A percentile compares a stretch with the other conserved stretches of the same genome.
These are phyloP conservation scores for Thraustotheca clavata DNA, from an alignment of 352 stramenopile genomes.

Conservation along the genomic window DNA sequence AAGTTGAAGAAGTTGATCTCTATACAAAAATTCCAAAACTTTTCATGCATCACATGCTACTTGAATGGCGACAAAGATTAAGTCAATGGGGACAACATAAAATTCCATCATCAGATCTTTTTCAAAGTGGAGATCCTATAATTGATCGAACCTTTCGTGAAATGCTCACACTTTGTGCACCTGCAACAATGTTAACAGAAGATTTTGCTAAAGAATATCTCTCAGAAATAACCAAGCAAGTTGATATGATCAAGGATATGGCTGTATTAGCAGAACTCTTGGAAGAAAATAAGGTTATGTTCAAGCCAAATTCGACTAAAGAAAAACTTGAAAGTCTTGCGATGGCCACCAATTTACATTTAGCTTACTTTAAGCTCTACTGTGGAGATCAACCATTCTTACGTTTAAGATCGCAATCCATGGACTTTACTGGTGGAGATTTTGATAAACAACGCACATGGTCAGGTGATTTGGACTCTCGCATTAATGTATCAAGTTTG, in stretches of 20 bases:
- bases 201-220: conserved; percentile 13
- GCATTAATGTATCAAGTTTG: background rate
- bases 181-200: background rate
- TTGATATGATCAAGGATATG: conserved; percentile 12
- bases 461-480: background rate
- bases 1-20: conserved; percentile 9
- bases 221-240: conserved; percentile 2
- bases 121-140: conserved; percentile 7
- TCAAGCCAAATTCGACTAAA: conserved; percentile 79
- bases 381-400: conserved; percentile 6
- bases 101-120: background rate
- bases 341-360: conserved; percentile 76
- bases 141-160: conserved; percentile 5
- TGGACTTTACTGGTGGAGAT: conserved; percentile 12
- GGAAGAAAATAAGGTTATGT: conserved; percentile 62
- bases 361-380: conserved; percentile 76
- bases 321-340: conserved; percentile 70
- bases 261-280: conserved; percentile 11
- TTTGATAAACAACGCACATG: conserved; percentile 4
- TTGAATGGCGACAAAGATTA: conserved; percentile 1
- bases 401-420: conserved; percentile 16
- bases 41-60: conserved; percentile 19
- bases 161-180: background rate
- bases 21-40: conserved; percentile 3
- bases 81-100: conserved; percentile 8